Evolutionary conservation across 2,329 filamentous ascomycete species (phyloP).

Genomic region (Beauveria rudraprayagi): DNA sequence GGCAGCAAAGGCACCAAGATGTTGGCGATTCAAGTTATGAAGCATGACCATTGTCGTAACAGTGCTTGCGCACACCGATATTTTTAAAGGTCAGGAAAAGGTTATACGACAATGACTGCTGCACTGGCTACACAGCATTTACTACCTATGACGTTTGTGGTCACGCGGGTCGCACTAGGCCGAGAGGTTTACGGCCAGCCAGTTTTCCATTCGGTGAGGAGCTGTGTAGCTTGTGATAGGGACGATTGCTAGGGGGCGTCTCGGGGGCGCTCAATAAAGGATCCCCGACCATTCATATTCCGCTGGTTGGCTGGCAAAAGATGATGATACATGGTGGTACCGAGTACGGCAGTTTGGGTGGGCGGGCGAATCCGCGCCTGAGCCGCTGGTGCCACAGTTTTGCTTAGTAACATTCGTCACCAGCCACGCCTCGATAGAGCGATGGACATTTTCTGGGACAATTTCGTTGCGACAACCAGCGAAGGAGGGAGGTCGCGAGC

Average conservation of each 20-base stretch:
- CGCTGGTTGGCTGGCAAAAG: background rate
- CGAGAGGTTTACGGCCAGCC: background rate
- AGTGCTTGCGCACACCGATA: background rate
- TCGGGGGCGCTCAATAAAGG: too few relatives aligned
- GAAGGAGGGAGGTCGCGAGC: background rate
- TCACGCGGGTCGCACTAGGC: conserved; percentile 11
- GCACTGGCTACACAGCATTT: background rate
- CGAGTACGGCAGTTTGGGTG: background rate
- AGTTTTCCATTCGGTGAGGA: background rate
- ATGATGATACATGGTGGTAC: background rate
- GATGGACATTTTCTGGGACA: background rate
- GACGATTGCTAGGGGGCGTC: background rate
- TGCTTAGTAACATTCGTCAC: background rate
- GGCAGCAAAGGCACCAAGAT: background rate
- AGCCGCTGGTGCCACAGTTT: background rate
- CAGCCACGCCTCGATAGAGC: background rate
- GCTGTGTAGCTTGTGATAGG: background rate
- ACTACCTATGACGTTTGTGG: conserved; percentile 7
- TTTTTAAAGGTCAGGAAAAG: background rate
- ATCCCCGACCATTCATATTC: too few relatives aligned
- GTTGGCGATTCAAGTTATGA: background rate
- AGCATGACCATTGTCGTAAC: background rate
- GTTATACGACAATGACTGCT: background rate
- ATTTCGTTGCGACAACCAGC: background rate
- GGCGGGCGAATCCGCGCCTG: background rate